Percentiles rank a stretch among this genome's conserved stretches.
phyloP scores from a whole-genome alignment of 495 filamentous ascomycete species.

The Trichoderma asperelloides region DNA sequence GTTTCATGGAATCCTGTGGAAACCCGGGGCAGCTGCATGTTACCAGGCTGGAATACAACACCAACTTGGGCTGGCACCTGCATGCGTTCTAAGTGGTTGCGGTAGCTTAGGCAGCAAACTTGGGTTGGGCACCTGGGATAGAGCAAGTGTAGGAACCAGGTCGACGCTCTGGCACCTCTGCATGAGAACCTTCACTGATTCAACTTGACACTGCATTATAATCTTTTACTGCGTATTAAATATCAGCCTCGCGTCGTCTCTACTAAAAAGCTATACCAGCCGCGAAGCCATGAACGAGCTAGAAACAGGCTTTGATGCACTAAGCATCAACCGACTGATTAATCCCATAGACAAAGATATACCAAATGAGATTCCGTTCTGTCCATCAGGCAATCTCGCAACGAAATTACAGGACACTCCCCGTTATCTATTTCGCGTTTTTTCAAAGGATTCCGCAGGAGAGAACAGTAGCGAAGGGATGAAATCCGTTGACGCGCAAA shows the following conservation, averaged over 20 bases:
- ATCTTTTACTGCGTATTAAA: background rate
- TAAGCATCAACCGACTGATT: background rate
- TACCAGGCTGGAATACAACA: no score
- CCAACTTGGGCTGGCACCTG: no score
- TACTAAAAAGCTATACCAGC: background rate
- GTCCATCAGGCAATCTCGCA: background rate
- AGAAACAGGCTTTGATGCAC: background rate
- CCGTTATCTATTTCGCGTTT: background rate
- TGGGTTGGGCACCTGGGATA: background rate
- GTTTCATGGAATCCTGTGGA: no score
- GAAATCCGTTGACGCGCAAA: background rate
- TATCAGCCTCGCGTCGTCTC: background rate
- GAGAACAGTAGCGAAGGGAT: background rate
- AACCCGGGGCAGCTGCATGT: no score
- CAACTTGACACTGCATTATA: background rate
- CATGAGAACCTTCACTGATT: background rate
- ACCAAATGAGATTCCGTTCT: background rate
- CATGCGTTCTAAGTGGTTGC: background rate
- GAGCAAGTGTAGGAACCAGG: background rate
- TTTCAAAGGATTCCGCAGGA: background rate
- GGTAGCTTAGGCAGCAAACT: background rate
- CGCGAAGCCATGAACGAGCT: background rate
- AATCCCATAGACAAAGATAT: background rate
- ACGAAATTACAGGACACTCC: background rate
- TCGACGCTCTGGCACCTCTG: background rate